These are phyloP conservation scores for Dentipellis sp. DNA, from an alignment of 768 basidiomycete species.

Conservation along the genomic window DNA sequence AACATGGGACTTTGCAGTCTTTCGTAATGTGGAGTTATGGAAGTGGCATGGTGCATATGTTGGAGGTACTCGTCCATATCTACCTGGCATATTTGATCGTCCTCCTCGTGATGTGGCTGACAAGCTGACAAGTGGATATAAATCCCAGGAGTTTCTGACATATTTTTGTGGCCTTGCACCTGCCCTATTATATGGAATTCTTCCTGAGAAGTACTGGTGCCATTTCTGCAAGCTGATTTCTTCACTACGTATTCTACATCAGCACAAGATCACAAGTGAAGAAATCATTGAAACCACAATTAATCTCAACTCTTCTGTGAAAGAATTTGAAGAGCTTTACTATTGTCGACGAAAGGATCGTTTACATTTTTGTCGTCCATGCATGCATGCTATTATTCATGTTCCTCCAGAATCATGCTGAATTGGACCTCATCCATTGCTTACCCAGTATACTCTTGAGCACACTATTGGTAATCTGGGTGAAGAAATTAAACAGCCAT, in stretches of 20 bases:
- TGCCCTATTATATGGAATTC: conserved; percentile 10
- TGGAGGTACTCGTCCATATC: conserved; percentile 20
- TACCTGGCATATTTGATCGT: conserved; percentile 33
- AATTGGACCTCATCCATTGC: conserved; percentile 15
- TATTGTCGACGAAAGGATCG: conserved; percentile 22
- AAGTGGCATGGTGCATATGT: conserved; percentile 26
- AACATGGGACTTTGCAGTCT: conserved; percentile 25
- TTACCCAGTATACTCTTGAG: conserved; percentile 26
- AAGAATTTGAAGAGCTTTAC: conserved; percentile 26
- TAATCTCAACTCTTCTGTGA: conserved; percentile 17
- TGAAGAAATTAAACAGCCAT: conserved; percentile 19
- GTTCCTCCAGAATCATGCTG: conserved; percentile 16
- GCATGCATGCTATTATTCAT: conserved; percentile 25
- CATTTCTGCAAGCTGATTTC: conserved; percentile 15
- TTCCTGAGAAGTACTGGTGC: conserved; percentile 12
- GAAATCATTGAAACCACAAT: background rate
- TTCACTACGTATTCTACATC: background rate
- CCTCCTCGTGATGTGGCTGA: conserved; percentile 31
- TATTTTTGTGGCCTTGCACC: conserved; percentile 17
- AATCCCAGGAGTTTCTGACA: conserved; percentile 17
- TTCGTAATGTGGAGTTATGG: conserved; percentile 21
- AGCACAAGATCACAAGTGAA: background rate
- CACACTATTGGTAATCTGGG: conserved; percentile 17
- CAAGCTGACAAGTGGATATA: conserved; percentile 27
- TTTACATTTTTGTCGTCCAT: conserved; percentile 26